Evolutionary conservation across 495 filamentous ascomycete species (phyloP).

Genomic region (Lichina pygmaea): DNA sequence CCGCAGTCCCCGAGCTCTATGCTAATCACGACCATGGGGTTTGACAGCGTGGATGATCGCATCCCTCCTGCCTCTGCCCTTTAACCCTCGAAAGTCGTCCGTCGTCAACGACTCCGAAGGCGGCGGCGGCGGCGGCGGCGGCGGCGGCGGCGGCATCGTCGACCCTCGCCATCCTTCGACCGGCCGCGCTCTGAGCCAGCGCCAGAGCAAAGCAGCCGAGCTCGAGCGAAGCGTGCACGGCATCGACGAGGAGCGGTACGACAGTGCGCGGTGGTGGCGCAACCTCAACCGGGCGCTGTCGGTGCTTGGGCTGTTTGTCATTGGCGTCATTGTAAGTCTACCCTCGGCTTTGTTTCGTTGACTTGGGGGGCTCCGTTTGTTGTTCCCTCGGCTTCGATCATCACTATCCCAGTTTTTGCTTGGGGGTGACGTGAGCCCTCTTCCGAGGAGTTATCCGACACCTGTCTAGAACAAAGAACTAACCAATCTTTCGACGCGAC

Average conservation of each 20-base stretch:
- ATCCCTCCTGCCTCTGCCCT: constrained; percentile 54
- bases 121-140: constrained; percentile 12
- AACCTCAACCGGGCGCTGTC: constrained; percentile 74
- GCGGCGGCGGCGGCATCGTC: constrained; percentile 3
- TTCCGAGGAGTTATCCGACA: too few species aligned
- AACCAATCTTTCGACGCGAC: too few species aligned
- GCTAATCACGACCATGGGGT: neutral
- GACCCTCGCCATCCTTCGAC: too few species aligned
- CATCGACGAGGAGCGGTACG: constrained; percentile 35
- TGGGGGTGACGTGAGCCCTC: too few species aligned
- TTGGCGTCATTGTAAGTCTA: constrained; percentile 43
- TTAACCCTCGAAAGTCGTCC: neutral
- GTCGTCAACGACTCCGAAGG: neutral
- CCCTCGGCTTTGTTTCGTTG: neutral
- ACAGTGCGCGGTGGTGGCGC: constrained; percentile 83
- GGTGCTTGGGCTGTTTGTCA: constrained; percentile 46
- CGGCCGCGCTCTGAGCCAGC: too few species aligned
- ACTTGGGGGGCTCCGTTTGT: neutral
- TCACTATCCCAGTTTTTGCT: too few species aligned
- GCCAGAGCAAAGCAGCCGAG: neutral
- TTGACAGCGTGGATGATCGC: constrained; percentile 58
- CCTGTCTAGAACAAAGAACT: too few species aligned
- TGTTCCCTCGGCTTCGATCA: neutral
- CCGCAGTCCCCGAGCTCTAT: too few species aligned
- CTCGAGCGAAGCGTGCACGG: constrained; percentile 7